phyloP scores from a whole-genome alignment of 257 asterid genomes.

The Solanum gandarillasii region DNA sequence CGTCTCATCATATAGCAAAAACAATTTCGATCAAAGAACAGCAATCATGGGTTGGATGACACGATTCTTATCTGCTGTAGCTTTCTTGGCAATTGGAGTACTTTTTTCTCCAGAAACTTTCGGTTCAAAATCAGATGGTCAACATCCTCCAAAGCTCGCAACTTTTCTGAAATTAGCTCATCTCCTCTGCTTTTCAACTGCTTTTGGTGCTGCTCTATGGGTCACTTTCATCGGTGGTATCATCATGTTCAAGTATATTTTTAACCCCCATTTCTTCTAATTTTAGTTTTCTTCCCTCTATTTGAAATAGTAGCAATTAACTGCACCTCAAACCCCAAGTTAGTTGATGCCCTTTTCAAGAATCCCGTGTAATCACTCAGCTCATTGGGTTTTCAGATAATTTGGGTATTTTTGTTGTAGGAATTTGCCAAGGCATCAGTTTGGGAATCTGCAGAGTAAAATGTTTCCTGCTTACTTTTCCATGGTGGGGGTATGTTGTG shows the following conservation, averaged over 20 bases:
- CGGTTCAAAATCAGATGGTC: slow-evolving; percentile 62
- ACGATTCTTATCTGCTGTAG: slow-evolving; percentile 62
- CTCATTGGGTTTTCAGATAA: background rate
- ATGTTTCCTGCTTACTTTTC: slow-evolving; percentile 98
- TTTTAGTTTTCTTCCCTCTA: background rate
- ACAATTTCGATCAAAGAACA: background rate
- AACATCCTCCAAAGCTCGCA: slow-evolving; percentile 31
- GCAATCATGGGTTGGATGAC: slow-evolving; percentile 70
- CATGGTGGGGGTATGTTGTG: slow-evolving; percentile 94
- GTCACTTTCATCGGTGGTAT: slow-evolving; percentile 99
- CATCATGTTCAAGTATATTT: slow-evolving; percentile 86
- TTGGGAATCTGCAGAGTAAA: slow-evolving; percentile 92
- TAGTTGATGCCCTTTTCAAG: background rate
- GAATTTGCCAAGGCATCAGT: slow-evolving; percentile 93
- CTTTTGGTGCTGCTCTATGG: slow-evolving; percentile 97
- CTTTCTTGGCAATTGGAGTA: slow-evolving; percentile 73
- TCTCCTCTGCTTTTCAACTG: slow-evolving; percentile 86
- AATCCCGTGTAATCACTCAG: background rate
- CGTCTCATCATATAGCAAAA: background rate
- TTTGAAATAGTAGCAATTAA: background rate
- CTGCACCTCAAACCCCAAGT: background rate
- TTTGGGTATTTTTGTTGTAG: slow-evolving; percentile 14
- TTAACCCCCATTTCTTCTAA: background rate
- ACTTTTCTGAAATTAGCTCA: slow-evolving; percentile 63
- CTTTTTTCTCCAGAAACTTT: slow-evolving; percentile 83